Base-by-base conservation (phyloP, 371 early-diverging fungal genomes). In the Haplosporangium sp. region DNA sequence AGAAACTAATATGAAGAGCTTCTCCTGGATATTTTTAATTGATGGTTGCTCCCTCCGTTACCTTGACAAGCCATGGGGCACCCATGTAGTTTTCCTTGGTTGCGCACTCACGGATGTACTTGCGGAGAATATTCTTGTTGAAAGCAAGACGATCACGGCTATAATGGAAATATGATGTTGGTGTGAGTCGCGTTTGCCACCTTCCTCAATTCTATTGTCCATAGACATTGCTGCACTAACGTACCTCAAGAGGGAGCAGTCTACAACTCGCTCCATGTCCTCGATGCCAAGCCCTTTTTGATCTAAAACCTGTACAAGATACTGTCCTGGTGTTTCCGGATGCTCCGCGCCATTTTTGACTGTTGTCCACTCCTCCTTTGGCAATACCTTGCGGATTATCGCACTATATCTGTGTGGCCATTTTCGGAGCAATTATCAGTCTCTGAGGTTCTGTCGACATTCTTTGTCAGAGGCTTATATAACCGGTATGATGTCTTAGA, bases 21-120 rank as follows among this genome's bases (percentile, higher is more conserved):
- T n/a, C 21, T 16, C n/a, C 60, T 36, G 29, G 29, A 29, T 1
- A 29, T 29, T 29, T 29, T 29, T 29, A 12, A 21, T 7, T 13
- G n/a, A n/a, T 23, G n/a, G 52, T 23, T 38, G 5, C 0, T 6
- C 6, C 5, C 16, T 4, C 62, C 62, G 9, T 53, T 80, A 91
- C 91, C 83, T 86, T 83, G 59, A 93, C 85, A 21, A 89, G 59
- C 91, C 92, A 92, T n/a, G 93, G 93, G 20, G 92, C 89, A 11
- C 92, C 91, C 36, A 88, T 77, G 80, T 92, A 92, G 20, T 80
- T 80, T 48, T 93, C 94, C 62, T 88, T 91, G 8, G 81, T 71
- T 12, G 90, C 86, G 45, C 84, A 86, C 47, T 93, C 94, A 36
- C 87, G 84, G 37, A 94, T 84, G 63, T 88, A 93, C 67, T 88